Base-by-base conservation (phyloP, 1,284 basidiomycete species). In the Leccinum pachyderme region DNA sequence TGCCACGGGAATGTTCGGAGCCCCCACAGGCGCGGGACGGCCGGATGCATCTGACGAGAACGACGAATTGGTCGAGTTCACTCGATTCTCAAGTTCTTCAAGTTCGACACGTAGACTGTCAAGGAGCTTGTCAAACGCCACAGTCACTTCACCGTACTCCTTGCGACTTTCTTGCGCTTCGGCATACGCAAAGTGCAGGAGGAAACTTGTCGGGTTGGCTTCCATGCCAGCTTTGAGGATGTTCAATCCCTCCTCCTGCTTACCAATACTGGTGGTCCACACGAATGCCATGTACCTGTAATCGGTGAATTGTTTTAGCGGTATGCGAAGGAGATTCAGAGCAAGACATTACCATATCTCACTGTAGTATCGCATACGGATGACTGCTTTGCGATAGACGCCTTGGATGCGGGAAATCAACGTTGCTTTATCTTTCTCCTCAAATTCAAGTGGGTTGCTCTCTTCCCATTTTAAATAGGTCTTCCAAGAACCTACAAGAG, bases 401-500 rank as follows among this genome's bases (percentile, higher is more conserved):
- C 87, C 86, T 60, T 87, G 83, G 7, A 98, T 80, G 31, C 96
- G 83, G 18, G 78, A 78, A 49, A 87, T 79, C 33, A 96, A 72
- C 5, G 80, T 79, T 2, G 76, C 71, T 51, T 81, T 78, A 60
- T 98, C 95, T 61, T 84, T 82, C 53, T 98, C 95, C 59, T 96
- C 93, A 52, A 97, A 83, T 69, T 94, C 91, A 41, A 97, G 78
- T 1, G 95, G 97, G 66, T 99, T 98, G 60, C 82, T 81, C 70
- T 97, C 93, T 73, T 99, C 97, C 92, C 93, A 99, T 65, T 93
- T 92, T 50, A 99, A 75, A 70, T 98, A 98, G 3, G 82, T 78
- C 63, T 93, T 92, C 97, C 97, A 99, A 13, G 84, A 84, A 22
- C 86, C 84, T 5, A 94, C 84, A 32, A 91, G 79, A 13, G 81